Evolutionary conservation across 495 filamentous ascomycete genomes (phyloP).

Genomic region (Tuber magnatum): DNA sequence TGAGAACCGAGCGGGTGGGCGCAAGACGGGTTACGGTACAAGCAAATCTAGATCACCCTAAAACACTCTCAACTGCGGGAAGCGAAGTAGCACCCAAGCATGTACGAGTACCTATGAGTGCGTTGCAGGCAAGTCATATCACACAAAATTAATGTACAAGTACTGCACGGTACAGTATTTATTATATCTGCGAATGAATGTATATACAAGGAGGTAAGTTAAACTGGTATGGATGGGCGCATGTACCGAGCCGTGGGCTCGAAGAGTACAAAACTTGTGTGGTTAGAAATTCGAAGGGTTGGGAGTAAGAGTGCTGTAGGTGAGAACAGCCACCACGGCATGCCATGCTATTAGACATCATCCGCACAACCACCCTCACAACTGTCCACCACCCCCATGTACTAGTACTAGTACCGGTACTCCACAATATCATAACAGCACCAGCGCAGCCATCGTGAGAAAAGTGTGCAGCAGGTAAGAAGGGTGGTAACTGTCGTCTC

Average conservation of each 20-base stretch:
- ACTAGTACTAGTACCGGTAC: no score
- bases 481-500: background rate
- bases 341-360: background rate
- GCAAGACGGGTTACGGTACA: constrained; percentile 33
- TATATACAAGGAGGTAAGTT: background rate
- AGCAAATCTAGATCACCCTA: constrained; percentile 38
- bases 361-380: background rate
- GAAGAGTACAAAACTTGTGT: background rate
- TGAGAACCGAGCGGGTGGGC: constrained; percentile 33
- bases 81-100: constrained; percentile 15
- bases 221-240: background rate
- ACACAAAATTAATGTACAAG: background rate
- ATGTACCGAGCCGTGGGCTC: background rate
- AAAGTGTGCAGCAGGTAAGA: background rate
- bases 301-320: background rate
- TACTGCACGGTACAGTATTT: background rate
- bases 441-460: background rate
- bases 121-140: background rate
- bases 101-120: background rate
- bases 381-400: background rate
- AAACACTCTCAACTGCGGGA: constrained; percentile 36
- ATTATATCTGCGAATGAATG: background rate
- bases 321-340: background rate
- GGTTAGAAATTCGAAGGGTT: background rate
- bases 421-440: background rate